Conservation (phyloP, 257 asterid genomes). For the Ilex asprella region DNA sequence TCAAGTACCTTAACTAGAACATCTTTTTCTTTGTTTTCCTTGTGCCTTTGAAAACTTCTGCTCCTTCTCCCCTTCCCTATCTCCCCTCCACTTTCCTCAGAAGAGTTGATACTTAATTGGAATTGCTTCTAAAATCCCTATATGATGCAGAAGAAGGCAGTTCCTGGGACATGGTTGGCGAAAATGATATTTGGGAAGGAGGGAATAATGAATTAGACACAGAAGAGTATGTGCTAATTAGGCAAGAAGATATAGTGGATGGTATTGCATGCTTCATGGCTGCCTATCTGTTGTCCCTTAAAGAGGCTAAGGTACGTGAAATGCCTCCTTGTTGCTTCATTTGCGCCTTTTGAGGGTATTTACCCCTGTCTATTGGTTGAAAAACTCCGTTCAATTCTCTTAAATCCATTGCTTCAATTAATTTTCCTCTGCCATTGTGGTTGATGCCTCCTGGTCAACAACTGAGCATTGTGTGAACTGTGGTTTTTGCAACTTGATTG, state of each 20-base stretch:
- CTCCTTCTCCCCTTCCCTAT: neutral
- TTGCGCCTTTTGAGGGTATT: neutral
- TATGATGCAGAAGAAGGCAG: slow-evolving; percentile 66
- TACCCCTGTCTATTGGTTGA: neutral
- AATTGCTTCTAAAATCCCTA: slow-evolving; percentile 1
- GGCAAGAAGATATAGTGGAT: slow-evolving; percentile 95
- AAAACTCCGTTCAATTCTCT: neutral
- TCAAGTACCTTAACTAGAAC: neutral
- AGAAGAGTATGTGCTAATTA: slow-evolving; percentile 87
- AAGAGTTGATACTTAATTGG: slow-evolving; percentile 1
- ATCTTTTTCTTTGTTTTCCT: neutral
- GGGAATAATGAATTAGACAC: slow-evolving; percentile 47
- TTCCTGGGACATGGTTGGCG: slow-evolving; percentile 92
- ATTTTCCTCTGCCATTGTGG: no score
- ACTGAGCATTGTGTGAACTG: neutral
- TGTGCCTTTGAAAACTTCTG: neutral
- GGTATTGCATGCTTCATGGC: slow-evolving; percentile 99
- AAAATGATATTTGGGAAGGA: slow-evolving; percentile 88
- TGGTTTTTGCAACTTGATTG: neutral
- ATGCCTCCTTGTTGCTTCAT: slow-evolving; percentile 5
- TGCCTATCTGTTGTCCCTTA: slow-evolving; percentile 76
- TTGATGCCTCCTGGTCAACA: no score
- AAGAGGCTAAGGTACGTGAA: slow-evolving; percentile 72
- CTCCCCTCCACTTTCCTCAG: no score
- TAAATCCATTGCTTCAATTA: no score